Evolutionary conservation across 768 basidiomycete species (phyloP), one percentile per base, ranked within the genome.

Genomic region (Pleurotus pulmonarius): DNA sequence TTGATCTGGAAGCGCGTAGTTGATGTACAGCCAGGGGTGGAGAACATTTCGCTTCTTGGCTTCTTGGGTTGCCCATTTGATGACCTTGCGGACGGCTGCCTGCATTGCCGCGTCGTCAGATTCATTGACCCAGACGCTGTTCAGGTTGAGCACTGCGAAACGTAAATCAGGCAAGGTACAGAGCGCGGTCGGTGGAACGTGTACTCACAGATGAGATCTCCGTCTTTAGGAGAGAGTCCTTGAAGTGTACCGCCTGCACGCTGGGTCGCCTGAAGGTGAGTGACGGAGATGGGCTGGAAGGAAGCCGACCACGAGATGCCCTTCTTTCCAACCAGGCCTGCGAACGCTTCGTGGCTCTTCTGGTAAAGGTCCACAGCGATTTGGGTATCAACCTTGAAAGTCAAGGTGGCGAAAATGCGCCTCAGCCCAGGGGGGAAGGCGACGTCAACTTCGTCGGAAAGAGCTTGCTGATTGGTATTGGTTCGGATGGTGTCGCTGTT

Each of bases 181-280:
- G 29, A 4, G 11, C 11, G 9, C 7, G 3, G 29, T 34, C 8
- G 11, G 29, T 1, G 8, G 11, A 39, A 34, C 8, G 4, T 34
- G 9, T 16, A 59, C 60, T 45, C 43, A 59, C 60, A 43, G 34
- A 56, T 53, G 34, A 56, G 56, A 49, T 59, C 58, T 3, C 58
- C 56, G 38, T 56, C 60, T 18, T 51, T 47, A 9, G 49, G 48
- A 24, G 43, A 22, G 38, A 59, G 38, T 5, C 58, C 58, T 12
- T 47, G 48, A 2, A 52, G 56, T 16, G 55, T 59, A 25, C 58
- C 58, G 13, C 55, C 60, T 13, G 49, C 51, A 4, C 25, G 39
- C 5, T 34, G 22, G 11, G 51, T 53, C 7, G 51, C 51, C 24
- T 53, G 38, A 15, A 53, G 51, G 20, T 53, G 51, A n/a, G 51